phyloP scores from a whole-genome alignment of 1,284 basidiomycete genomes.

The Microbotryomycetes sp. region DNA sequence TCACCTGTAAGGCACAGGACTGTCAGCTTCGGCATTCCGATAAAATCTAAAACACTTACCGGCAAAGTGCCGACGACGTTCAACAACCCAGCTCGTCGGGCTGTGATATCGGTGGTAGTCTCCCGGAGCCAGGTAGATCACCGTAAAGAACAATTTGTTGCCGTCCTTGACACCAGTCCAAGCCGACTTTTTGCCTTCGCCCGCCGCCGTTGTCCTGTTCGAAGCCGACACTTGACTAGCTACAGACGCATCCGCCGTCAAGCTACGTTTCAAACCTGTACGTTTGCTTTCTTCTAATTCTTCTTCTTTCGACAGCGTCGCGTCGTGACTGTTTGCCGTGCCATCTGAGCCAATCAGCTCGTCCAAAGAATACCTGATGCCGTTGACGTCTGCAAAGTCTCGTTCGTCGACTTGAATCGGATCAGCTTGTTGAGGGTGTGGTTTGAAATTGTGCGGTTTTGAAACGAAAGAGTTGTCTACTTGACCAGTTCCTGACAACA shows the following conservation, averaged over 20 bases:
- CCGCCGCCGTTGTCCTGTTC: not conserved
- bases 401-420: conserved; percentile 63
- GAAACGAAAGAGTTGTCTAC: conserved; percentile 12
- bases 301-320: not conserved
- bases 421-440: conserved; percentile 45
- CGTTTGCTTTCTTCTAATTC: not conserved
- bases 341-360: conserved; percentile 51
- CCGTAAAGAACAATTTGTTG: conserved; percentile 81
- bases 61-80: conserved; percentile 88
- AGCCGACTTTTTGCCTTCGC: not conserved
- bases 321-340: not conserved
- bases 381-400: conserved; percentile 93
- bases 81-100: conserved; percentile 93
- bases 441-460: conserved; percentile 40
- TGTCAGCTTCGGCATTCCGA: not conserved
- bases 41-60: conserved; percentile 45
- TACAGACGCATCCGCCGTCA: not conserved
- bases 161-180: conserved; percentile 48
- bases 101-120: conserved; percentile 98
- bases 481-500: conserved; percentile 48
- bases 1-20: conserved; percentile 53
- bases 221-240: not conserved
- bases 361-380: conserved; percentile 87
- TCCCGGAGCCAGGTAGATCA: conserved; percentile 95
- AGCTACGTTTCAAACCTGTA: not conserved